Evolutionary conservation across 2,329 filamentous ascomycete species (phyloP).

Genomic region (Trichoderma breve): DNA sequence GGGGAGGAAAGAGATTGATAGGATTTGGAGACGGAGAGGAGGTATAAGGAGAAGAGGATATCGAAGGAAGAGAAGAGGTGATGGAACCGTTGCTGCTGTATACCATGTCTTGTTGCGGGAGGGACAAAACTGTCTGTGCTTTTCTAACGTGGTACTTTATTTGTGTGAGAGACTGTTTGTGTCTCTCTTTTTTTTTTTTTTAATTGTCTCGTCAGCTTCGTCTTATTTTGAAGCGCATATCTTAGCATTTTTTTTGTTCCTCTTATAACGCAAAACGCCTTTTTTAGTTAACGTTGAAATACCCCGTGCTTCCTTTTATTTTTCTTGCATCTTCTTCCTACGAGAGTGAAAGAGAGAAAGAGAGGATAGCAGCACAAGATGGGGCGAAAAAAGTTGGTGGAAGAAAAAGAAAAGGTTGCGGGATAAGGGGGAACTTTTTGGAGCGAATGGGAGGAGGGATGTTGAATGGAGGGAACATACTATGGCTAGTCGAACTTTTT

Average conservation of each 20-base stretch:
- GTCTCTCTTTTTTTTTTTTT: background rate
- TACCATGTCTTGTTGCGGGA: constrained; percentile 15
- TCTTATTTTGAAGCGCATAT: constrained; percentile 4
- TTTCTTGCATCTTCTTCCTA: background rate
- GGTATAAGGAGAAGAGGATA: background rate
- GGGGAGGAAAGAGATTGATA: background rate
- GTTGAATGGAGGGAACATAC: background rate
- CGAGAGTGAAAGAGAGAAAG: background rate
- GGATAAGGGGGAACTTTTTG: background rate
- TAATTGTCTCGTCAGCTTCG: constrained; percentile 8
- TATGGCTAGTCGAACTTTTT: background rate
- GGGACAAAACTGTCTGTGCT: constrained; percentile 7
- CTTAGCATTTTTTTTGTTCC: constrained; percentile 13
- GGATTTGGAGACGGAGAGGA: background rate
- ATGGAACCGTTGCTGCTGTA: constrained; percentile 1
- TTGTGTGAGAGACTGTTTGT: background rate
- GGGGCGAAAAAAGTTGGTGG: background rate
- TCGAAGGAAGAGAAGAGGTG: background rate
- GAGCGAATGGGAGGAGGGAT: background rate
- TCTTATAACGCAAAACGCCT: constrained; percentile 10
- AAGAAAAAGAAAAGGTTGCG: background rate
- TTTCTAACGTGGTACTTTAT: constrained; percentile 7
- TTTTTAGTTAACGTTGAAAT: constrained; percentile 16
- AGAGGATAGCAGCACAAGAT: background rate
- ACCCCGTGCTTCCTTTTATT: constrained; percentile 5